phyloP scores from a whole-genome alignment of 2,329 filamentous ascomycete species.

The Fusarium sp. region DNA sequence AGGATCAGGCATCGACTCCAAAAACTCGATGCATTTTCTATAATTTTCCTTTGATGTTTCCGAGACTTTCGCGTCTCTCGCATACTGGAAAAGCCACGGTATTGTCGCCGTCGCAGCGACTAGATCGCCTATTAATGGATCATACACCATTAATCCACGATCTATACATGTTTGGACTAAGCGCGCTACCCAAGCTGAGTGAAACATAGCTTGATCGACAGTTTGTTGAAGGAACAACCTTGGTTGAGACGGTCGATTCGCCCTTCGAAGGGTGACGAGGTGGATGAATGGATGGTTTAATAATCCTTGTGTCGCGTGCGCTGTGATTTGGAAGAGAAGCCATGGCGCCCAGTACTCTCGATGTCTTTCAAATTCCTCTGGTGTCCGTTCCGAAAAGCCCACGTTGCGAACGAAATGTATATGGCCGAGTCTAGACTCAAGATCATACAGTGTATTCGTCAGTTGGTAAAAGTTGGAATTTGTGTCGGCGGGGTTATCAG shows the following conservation, averaged over 20 bases:
- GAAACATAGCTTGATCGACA: conserved; percentile 38
- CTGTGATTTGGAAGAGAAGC: conserved; percentile 31
- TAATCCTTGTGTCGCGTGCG: conserved; percentile 28
- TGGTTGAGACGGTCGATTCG: conserved; percentile 20
- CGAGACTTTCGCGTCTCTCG: conserved; percentile 26
- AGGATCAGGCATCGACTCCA: conserved; percentile 29
- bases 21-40: conserved; percentile 19
- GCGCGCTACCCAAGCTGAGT: conserved; percentile 34
- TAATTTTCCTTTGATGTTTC: conserved; percentile 31
- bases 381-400: conserved; percentile 28
- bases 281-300: conserved; percentile 38
- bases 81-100: conserved; percentile 39
- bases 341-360: conserved; percentile 38
- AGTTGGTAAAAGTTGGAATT: conserved; percentile 35
- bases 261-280: conserved; percentile 22
- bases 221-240: conserved; percentile 32
- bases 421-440: conserved; percentile 17
- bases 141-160: conserved; percentile 23
- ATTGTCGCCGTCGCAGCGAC: conserved; percentile 37
- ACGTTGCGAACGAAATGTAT: conserved; percentile 38
- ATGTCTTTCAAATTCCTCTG: conserved; percentile 21
- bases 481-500: conserved; percentile 26
- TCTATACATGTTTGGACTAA: conserved; percentile 36
- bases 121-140: conserved; percentile 34
- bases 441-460: conserved; percentile 32